These are phyloP conservation scores for Claviceps fusiformis DNA, from an alignment of 2,329 filamentous ascomycete species.

Conservation along the genomic window DNA sequence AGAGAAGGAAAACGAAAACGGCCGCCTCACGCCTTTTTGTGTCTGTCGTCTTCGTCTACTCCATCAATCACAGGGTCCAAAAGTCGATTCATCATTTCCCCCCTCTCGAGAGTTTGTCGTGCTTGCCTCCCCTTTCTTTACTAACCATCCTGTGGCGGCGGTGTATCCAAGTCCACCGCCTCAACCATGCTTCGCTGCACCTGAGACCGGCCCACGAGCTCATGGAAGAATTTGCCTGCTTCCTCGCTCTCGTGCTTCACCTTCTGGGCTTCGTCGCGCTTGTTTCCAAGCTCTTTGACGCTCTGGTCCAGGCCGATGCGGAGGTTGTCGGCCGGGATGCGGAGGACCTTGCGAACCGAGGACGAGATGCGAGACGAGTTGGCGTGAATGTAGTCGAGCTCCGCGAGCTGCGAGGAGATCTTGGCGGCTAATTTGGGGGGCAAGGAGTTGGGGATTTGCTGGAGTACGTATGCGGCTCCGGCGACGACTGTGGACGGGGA, in stretches of 20 bases:
- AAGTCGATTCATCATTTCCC: neutral
- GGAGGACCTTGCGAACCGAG: conserved; percentile 79
- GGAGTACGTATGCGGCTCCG: conserved; percentile 66
- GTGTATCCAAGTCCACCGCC: conserved; percentile 41
- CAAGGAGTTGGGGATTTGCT: conserved; percentile 78
- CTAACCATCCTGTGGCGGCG: conserved; percentile 23
- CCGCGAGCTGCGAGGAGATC: conserved; percentile 63
- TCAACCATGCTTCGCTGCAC: conserved; percentile 36
- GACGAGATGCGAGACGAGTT: conserved; percentile 76
- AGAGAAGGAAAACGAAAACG: no score
- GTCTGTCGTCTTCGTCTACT: neutral
- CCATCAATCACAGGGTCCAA: neutral
- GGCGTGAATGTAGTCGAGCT: conserved; percentile 82
- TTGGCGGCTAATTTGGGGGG: conserved; percentile 76
- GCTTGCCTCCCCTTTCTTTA: conserved; percentile 7
- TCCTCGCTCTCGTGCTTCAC: conserved; percentile 71
- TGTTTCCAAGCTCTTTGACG: conserved; percentile 67
- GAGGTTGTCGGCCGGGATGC: conserved; percentile 74
- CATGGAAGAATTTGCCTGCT: conserved; percentile 79
- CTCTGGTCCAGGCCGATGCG: conserved; percentile 70
- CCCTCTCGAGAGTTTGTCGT: neutral
- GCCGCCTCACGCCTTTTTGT: neutral
- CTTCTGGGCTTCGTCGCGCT: conserved; percentile 73
- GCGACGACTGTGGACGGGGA: conserved; percentile 42
- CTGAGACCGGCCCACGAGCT: conserved; percentile 57